These are phyloP conservation scores for Boletellus ananiceps DNA, from an alignment of 768 basidiomycete species.

Conservation along the genomic window DNA sequence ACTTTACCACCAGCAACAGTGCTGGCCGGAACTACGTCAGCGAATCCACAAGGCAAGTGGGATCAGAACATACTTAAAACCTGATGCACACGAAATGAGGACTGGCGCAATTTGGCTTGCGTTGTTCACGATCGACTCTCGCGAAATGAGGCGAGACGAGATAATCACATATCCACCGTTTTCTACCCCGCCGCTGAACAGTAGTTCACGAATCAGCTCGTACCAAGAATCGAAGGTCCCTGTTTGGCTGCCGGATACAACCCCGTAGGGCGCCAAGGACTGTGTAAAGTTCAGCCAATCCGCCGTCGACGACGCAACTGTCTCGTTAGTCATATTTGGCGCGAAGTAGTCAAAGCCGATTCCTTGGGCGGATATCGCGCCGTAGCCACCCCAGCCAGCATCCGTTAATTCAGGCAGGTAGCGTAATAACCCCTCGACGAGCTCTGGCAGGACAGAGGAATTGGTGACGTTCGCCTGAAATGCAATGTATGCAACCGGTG, in stretches of 20 bases:
- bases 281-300: constrained; percentile 30
- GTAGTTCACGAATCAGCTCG: too few species aligned
- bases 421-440: constrained; percentile 35
- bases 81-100: background rate
- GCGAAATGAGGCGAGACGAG: constrained; percentile 6
- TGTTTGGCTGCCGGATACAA: constrained; percentile 3
- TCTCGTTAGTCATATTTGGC: constrained; percentile 35
- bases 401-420: constrained; percentile 36
- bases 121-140: constrained; percentile 4
- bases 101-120: constrained; percentile 1
- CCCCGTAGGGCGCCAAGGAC: constrained; percentile 8
- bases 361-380: background rate
- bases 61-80: constrained; percentile 5
- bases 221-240: background rate
- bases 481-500: constrained; percentile 31
- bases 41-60: background rate
- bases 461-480: constrained; percentile 33
- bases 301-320: constrained; percentile 32
- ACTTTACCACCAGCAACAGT: constrained; percentile 43
- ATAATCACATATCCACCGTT: constrained; percentile 2
- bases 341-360: constrained; percentile 23
- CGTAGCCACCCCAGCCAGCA: constrained; percentile 42
- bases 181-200: background rate
- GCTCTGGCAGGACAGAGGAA: constrained; percentile 21
- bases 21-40: constrained; percentile 18